Evolutionary conservation across 768 basidiomycete genomes (phyloP).

Genomic region (Lentinula sp.): DNA sequence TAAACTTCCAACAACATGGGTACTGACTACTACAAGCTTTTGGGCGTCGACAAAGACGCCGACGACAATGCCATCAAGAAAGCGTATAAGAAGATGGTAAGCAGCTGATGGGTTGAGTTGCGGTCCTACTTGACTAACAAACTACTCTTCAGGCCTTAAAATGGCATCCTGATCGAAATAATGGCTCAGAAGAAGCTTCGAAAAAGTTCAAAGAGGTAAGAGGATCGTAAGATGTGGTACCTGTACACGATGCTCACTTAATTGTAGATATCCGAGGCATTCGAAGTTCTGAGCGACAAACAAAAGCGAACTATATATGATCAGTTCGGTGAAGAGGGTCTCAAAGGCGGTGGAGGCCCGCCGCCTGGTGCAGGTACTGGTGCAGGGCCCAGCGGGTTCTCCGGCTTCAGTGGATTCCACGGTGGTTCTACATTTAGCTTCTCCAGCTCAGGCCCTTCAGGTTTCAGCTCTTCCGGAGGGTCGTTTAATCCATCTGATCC

Average conservation of each 20-base stretch:
- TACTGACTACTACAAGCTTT: conserved; percentile 81
- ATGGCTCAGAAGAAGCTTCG: conserved; percentile 77
- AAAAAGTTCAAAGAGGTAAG: conserved; percentile 88
- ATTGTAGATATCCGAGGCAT: conserved; percentile 85
- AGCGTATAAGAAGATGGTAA: conserved; percentile 91
- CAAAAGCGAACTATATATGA: conserved; percentile 84
- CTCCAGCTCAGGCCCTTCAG: conserved; percentile 33
- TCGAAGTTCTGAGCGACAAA: conserved; percentile 88
- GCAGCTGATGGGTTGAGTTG: conserved; percentile 10
- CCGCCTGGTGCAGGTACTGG: conserved; percentile 52
- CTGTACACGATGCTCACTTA: neutral
- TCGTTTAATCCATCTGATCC: conserved; percentile 75
- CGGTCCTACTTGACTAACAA: neutral
- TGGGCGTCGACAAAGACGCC: conserved; percentile 72
- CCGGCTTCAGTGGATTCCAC: conserved; percentile 39
- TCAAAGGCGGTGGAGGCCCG: conserved; percentile 66
- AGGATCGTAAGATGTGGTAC: neutral
- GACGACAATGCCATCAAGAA: conserved; percentile 86
- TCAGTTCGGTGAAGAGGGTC: conserved; percentile 92
- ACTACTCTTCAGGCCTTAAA: conserved; percentile 59
- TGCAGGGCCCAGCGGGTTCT: conserved; percentile 32
- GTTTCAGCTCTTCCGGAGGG: conserved; percentile 27
- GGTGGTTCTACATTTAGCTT: conserved; percentile 54
- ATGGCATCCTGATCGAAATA: conserved; percentile 94
- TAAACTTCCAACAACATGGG: conserved; percentile 46